Evolutionary conservation across 225 moss, liverwort and hornwort genomes (phyloP).

Genomic region (Pleurozium schreberi): DNA sequence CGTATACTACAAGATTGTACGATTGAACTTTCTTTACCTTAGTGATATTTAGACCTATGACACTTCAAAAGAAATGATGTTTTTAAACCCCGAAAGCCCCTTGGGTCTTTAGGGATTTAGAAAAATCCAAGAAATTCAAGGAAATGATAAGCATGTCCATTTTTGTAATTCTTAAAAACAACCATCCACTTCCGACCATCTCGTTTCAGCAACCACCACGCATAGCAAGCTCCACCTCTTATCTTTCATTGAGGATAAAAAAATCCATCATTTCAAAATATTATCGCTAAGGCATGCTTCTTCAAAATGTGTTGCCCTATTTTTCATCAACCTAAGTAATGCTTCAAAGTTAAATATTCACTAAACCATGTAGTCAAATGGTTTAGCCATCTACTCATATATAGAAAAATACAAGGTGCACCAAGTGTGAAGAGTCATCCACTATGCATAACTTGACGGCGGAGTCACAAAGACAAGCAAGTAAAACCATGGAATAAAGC

Average conservation of each 20-base stretch:
- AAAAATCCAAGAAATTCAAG: no score
- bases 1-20: no score
- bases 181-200: no score
- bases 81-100: no score
- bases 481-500: background rate
- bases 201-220: accelerated
- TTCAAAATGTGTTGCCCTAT: background rate
- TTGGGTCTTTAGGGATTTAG: no score
- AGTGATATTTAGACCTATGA: no score
- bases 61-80: no score
- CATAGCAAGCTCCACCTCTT: background rate
- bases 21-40: no score
- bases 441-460: background rate
- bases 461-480: no score
- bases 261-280: background rate
- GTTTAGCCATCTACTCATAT: background rate
- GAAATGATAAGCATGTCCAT: no score
- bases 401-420: background rate
- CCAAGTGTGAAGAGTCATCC: background rate
- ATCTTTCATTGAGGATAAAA: background rate
- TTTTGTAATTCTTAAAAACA: background rate
- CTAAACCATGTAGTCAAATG: background rate
- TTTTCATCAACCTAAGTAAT: no score
- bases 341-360: background rate
- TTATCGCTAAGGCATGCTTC: background rate